Evolutionary conservation across 306 rosid genomes (phyloP).

Genomic region (Trifolium dubium): DNA sequence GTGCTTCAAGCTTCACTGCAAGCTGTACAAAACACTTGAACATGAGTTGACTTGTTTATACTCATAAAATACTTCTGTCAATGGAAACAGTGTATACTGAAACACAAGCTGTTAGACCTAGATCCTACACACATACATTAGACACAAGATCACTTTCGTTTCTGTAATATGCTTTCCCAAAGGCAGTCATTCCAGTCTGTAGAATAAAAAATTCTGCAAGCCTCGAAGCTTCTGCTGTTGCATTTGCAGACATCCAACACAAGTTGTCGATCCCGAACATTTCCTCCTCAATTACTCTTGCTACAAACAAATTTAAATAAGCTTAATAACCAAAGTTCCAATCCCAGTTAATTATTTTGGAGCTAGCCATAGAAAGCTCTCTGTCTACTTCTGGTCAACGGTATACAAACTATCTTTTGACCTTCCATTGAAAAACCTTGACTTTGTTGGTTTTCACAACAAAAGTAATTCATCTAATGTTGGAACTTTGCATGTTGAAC

Average conservation of each 20-base stretch:
- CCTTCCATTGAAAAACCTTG: conserved; percentile 26
- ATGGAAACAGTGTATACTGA: conserved; percentile 20
- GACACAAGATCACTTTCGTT: conserved; percentile 84
- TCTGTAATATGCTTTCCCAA: conserved; percentile 93
- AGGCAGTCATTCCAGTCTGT: conserved; percentile 98
- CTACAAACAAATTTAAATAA: conserved; percentile 51
- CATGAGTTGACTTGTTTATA: conserved; percentile 40
- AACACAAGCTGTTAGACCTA: conserved; percentile 37
- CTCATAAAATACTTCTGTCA: conserved; percentile 19
- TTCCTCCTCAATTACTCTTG: conserved; percentile 95
- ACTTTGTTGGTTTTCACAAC: conserved; percentile 15
- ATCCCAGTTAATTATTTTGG: conserved; percentile 23
- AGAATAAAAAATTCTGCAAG: conserved; percentile 82
- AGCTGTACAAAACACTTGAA: conserved; percentile 63
- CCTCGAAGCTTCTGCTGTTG: conserved; percentile 84
- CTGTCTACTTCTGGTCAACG: conserved; percentile 16
- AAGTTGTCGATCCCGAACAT: conserved; percentile 93
- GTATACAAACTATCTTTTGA: conserved; percentile 4
- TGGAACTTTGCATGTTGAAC: conserved; percentile 40
- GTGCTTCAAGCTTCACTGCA: conserved; percentile 89
- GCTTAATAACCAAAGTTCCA: conserved; percentile 34
- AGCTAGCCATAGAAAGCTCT: conserved; percentile 28
- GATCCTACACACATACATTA: conserved; percentile 63
- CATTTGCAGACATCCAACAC: conserved; percentile 95
- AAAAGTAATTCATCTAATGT: conserved; percentile 25